Evolutionary conservation across 2,329 filamentous ascomycete species (phyloP), one percentile per base, ranked within the genome.

Genomic region (Pseudogymnoascus sp.): DNA sequence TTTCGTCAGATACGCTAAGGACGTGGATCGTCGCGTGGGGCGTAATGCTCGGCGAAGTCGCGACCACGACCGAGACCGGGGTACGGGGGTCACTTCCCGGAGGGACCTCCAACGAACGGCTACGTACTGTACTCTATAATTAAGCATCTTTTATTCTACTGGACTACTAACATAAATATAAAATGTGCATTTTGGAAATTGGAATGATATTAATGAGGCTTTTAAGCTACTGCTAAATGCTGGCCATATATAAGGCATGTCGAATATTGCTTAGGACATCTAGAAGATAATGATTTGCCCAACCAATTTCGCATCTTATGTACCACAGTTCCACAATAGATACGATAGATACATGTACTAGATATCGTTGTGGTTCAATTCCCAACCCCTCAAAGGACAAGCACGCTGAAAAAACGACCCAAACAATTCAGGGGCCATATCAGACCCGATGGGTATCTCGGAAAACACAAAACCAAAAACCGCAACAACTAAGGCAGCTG

Each of bases 401-500:
- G 50, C 50, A 14, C 50, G 50, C 50, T 56, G 50, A 33, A 56
- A 56, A 56, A 56, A 56, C 50, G 28, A 56, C 50, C 50, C 50
- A 56, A 56, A 56, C 50, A 56, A 56, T 56, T 8, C 50, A 56
- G 14, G 50, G 50, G n/a, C 28, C 28, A 56, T 35, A 56, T 11
- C 28, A 56, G 7, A 56, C 50, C 50, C 50, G 11, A 10, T 21
- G 50, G 50, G 50, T 56, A 56, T 56, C 50, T 56, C 28, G 50
- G n/a, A 25, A 47, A 56, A 33, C 50, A 56, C 28, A 56, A 56
- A 56, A 14, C 50, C 28, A 56, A 56, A 56, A 56, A 56, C 28
- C 18, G 28, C 28, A 56, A 33, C 50, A 33, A 33, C 16, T 53
- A 70, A 44, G 67, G 62, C 47, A 66, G 25, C 42, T 69, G 63